Base-by-base conservation (phyloP, 2,329 filamentous ascomycete species). In the Macroventuria anomochaeta region DNA sequence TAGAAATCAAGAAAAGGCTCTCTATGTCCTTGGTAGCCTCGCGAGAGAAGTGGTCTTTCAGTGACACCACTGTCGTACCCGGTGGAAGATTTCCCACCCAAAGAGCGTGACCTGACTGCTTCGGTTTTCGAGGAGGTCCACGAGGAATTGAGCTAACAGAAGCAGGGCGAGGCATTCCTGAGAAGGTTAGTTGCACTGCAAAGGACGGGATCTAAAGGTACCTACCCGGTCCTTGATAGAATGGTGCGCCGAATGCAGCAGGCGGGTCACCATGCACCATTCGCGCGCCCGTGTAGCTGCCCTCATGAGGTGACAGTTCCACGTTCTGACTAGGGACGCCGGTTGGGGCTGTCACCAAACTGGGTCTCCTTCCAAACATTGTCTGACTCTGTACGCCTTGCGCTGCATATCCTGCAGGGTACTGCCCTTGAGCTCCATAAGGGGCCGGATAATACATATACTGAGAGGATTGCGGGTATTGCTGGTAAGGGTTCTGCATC, bases 71-170 rank as follows among this genome's bases (percentile, higher is more conserved):
- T 33, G 88, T 88, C 0, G 92, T 89, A 41, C 91, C 89, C 0
- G 91, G 89, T 3, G 93, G 93, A 0, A 97, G 80, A 70, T 97
- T 97, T 33, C 95, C 95, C 23, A 97, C 91, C 93, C 95, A 97
- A 17, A 97, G 86, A 0, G 93, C 93, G 71, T 96, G 90, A 1
- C 93, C 93, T 79, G 82, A 86, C 69, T 87, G 83, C 65, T 83
- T 85, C 6, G 86, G 86, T 65, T 88, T 88, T 61, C 86, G 79
- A 29, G 85, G 85, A 4, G 85, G 85, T n/a, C 86, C 86, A 62
- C 85, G 80, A 28, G 83, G 83, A 3, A 78, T 71, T 4, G 73
- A 72, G 48, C 64, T 70, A 5, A 69, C 57, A 31, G 67, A 60
- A 8, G 58, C 62, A 18, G 68, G 40, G 5, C 60, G 64, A 40